A percentile compares a stretch with the other conserved stretches of the same genome.
Evolutionary conservation across 148 eudicot species (phyloP).

Genomic region (Selenicereus undatus): DNA sequence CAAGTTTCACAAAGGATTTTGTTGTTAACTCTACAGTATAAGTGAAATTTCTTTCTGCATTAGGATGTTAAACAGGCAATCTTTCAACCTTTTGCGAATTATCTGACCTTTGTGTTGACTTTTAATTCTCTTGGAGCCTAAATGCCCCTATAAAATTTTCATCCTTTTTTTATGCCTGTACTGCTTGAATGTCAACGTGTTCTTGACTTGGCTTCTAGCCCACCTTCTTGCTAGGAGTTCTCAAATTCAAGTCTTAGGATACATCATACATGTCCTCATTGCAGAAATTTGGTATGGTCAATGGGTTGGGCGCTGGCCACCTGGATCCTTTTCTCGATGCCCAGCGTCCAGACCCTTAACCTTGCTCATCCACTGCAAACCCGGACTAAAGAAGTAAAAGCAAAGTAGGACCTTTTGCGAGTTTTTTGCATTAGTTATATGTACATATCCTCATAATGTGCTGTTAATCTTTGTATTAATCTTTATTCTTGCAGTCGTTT

Average conservation of each 20-base stretch:
- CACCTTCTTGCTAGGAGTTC: neutral
- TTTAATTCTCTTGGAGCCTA: neutral
- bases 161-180: neutral
- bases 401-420: neutral
- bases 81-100: neutral
- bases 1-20: neutral
- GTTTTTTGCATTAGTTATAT: neutral
- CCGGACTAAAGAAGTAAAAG: neutral
- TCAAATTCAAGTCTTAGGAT: neutral
- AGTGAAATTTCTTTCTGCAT: too few species aligned
- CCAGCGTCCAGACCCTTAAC: neutral
- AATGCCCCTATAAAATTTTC: neutral
- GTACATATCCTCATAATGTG: neutral
- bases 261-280: neutral
- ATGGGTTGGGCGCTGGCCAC: too few species aligned
- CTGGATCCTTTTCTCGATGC: too few species aligned
- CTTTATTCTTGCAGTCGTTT: constrained; percentile 52
- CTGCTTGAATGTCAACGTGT: neutral
- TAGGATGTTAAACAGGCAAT: too few species aligned
- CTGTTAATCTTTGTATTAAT: neutral
- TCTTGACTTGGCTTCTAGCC: neutral
- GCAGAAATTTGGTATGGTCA: too few species aligned
- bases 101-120: neutral
- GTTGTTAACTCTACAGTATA: neutral
- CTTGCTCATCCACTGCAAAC: neutral